Base-by-base conservation (phyloP, 176 grass and related monocot genomes). In the barley (Hordeum vulgare) region DNA sequence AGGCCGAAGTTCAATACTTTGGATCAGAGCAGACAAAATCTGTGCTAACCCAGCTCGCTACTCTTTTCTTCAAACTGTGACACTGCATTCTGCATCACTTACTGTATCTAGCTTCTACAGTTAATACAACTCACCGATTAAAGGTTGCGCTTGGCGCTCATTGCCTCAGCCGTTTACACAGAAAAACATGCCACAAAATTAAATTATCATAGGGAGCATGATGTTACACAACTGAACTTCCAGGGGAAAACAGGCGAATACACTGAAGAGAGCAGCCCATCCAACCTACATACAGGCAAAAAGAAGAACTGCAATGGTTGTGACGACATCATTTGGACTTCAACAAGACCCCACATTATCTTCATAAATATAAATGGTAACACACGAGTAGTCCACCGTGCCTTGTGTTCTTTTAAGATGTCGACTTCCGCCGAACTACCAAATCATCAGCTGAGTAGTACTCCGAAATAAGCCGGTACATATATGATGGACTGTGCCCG, bases 401-500 rank as follows among this genome's bases (percentile, higher is more conserved):
- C 61, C 63, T 79, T 23, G 25, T 42, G 29, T 71, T 71, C 63
- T 87, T 84, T 91, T 80, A 98, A 23, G 83, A 74, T 17, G 89
- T 86, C 77, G 83, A 53, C 67, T 85, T 96, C 76, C 81, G 51
- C 34, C 81, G 66, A 27, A 99, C 79, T 62, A 87, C 89, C 18
- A 99, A 79, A 87, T 96, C 93, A 94, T 99, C 93, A 74, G 89
- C 93, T 15, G 96, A 99, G 85, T 99, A 99, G 78, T 99, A 96
- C 77, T 99, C 96, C 25, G 96, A 91, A 79, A 96, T 99, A 11
- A 99, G 93, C 65, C 90, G 89, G 83, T 94, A 99, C 71, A 99
- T 88, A 63, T 96, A 94, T 23, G 96, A 94, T 65, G 96, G 91
- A 92, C 89, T 99, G 75, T 99, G 93, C 20, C 96, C 96, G 53